These are phyloP conservation scores for Coemansia sp. DNA, from an alignment of 192 early-diverging fungal genomes.

Conservation along the genomic window DNA sequence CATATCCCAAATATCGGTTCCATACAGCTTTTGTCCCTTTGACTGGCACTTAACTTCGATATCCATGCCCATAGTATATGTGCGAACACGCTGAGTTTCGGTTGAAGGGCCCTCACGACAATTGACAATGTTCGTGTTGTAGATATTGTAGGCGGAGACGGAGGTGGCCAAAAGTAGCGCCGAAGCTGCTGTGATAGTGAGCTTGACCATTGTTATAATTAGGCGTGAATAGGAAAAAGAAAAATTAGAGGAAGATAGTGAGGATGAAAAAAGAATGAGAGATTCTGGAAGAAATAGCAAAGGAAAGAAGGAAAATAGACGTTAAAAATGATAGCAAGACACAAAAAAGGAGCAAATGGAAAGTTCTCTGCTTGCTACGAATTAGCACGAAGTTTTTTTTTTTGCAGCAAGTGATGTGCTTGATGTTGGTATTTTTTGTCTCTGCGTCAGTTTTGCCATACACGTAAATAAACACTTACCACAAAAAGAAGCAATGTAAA, in stretches of 20 bases:
- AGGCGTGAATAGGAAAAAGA: not conserved
- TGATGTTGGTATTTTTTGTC: not conserved
- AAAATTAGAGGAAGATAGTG: not conserved
- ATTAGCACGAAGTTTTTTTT: too few species aligned
- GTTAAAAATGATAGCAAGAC: not conserved
- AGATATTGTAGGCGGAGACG: slow-evolving; percentile 30
- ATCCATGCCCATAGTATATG: slow-evolving; percentile 38
- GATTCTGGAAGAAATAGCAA: too few species aligned
- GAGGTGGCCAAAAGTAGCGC: slow-evolving; percentile 22
- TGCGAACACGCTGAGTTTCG: slow-evolving; percentile 24
- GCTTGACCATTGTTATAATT: slow-evolving; percentile 13
- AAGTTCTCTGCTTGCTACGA: not conserved
- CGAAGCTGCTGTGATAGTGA: slow-evolving; percentile 1
- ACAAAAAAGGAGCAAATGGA: not conserved
- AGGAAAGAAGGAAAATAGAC: not conserved
- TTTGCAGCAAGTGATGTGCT: too few species aligned
- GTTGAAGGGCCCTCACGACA: slow-evolving; percentile 43
- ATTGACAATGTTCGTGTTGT: slow-evolving; percentile 36
- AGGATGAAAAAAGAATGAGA: not conserved
- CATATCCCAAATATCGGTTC: slow-evolving; percentile 43
- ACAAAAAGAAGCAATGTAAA: not conserved
- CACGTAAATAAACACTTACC: not conserved
- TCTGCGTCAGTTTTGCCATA: not conserved
- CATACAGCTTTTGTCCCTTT: slow-evolving; percentile 25
- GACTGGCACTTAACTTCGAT: slow-evolving; percentile 48